phyloP scores from a whole-genome alignment of 2,329 filamentous ascomycete genomes.

The Aspergillus sp. region DNA sequence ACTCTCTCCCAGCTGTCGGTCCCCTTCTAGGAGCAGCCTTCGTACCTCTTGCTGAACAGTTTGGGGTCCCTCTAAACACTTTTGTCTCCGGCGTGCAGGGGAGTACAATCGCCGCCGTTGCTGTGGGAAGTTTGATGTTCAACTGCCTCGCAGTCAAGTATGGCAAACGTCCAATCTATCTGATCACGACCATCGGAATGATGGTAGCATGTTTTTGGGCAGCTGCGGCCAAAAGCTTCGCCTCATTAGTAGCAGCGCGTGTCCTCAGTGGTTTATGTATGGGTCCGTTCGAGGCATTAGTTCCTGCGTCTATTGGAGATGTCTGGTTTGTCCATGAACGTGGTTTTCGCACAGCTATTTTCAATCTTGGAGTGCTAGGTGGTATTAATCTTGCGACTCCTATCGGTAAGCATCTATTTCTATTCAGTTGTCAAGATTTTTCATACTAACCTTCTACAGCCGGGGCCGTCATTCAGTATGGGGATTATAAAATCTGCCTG shows the following conservation, averaged over 20 bases:
- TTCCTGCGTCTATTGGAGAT: constrained; percentile 44
- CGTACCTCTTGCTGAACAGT: constrained; percentile 31
- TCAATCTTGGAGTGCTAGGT: constrained; percentile 44
- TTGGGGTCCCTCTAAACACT: constrained; percentile 29
- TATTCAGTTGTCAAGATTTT: background rate
- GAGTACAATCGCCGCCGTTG: constrained; percentile 36
- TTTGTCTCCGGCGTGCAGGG: constrained; percentile 40
- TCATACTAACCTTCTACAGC: constrained; percentile 24
- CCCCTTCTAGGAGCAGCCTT: constrained; percentile 40
- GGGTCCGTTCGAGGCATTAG: constrained; percentile 41
- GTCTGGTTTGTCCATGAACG: constrained; percentile 48
- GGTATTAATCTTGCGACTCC: constrained; percentile 44
- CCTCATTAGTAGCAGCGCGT: constrained; percentile 22
- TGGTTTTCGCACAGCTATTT: constrained; percentile 42
- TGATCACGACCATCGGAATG: constrained; percentile 34
- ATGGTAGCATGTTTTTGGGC: constrained; percentile 21
- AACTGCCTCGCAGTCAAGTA: constrained; percentile 40
- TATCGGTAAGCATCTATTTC: constrained; percentile 30
- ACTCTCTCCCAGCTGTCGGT: constrained; percentile 31
- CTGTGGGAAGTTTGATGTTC: constrained; percentile 36
- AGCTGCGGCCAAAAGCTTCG: constrained; percentile 8
- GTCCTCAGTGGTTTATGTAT: constrained; percentile 39
- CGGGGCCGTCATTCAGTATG: constrained; percentile 40
- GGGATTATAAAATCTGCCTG: constrained; percentile 34
- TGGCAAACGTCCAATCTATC: constrained; percentile 40